Evolutionary conservation across 108 stramenopile species (phyloP).

Genomic region (Nitzschia putrida): DNA sequence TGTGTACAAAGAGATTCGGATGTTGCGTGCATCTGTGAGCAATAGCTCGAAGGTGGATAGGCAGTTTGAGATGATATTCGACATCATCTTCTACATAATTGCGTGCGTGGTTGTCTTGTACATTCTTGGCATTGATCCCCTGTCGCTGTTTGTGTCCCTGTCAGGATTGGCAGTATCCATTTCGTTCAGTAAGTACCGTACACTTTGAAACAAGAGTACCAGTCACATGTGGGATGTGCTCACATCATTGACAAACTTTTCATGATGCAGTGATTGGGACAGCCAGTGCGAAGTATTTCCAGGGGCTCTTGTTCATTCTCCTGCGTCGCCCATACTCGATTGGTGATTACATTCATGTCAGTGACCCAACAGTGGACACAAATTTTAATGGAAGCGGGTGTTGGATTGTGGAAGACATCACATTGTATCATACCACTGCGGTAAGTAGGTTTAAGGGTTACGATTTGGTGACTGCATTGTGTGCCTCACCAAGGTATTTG

Average conservation of each 20-base stretch:
- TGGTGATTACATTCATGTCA: constrained; percentile 63
- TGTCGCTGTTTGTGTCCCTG: constrained; percentile 14
- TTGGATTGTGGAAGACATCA: constrained; percentile 73
- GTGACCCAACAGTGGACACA: constrained; percentile 43
- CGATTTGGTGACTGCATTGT: background rate
- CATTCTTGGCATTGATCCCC: constrained; percentile 17
- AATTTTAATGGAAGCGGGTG: constrained; percentile 45
- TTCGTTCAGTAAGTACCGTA: constrained; percentile 10
- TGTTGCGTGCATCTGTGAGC: constrained; percentile 3
- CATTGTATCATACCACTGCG: constrained; percentile 63
- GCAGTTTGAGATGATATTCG: constrained; percentile 61
- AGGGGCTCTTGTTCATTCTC: constrained; percentile 25
- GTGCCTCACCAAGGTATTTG: background rate
- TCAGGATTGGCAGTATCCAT: background rate
- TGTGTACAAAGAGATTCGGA: constrained; percentile 27
- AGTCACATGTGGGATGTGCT: no score
- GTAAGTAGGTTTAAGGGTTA: background rate
- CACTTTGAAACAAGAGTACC: no score
- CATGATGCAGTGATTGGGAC: constrained; percentile 57
- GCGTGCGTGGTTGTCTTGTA: constrained; percentile 35
- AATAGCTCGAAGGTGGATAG: constrained; percentile 41
- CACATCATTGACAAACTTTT: background rate
- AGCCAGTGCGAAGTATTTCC: constrained; percentile 55
- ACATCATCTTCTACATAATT: constrained; percentile 54
- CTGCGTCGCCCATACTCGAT: constrained; percentile 63